Evolutionary conservation across 2,329 filamentous ascomycete species (phyloP).

Genomic region (Aspergillus ochraceus): DNA sequence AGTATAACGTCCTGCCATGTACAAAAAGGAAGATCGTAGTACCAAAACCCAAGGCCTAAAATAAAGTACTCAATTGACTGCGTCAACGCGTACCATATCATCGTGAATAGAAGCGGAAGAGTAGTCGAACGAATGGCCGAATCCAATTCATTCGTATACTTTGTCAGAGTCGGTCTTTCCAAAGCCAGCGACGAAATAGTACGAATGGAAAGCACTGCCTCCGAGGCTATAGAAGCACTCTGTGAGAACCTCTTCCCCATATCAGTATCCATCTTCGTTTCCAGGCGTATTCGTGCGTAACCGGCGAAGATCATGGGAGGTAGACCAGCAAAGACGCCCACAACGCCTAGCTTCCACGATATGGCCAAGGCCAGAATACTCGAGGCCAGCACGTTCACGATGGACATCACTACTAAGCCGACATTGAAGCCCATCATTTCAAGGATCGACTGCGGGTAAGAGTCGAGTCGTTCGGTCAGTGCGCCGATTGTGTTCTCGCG

Average conservation of each 20-base stretch:
- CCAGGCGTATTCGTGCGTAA: conserved; percentile 50
- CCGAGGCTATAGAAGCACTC: conserved; percentile 44
- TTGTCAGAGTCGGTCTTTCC: conserved; percentile 39
- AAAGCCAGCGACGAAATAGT: conserved; percentile 51
- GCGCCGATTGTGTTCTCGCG: conserved; percentile 31
- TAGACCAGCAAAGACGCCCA: conserved; percentile 49
- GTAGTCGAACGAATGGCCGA: conserved; percentile 24
- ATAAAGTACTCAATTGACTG: no score
- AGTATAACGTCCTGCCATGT: no score
- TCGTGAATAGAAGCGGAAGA: conserved; percentile 22
- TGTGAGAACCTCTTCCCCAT: conserved; percentile 38
- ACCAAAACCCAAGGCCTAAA: no score
- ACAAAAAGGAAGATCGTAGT: no score
- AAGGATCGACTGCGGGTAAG: conserved; percentile 36
- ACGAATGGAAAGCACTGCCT: conserved; percentile 49
- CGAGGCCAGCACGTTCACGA: conserved; percentile 49
- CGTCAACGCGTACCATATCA: conserved; percentile 7
- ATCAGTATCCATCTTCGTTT: conserved; percentile 28
- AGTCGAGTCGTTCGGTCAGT: conserved; percentile 26
- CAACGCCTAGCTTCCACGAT: conserved; percentile 55
- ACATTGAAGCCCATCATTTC: conserved; percentile 54
- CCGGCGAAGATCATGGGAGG: conserved; percentile 49
- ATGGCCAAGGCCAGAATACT: conserved; percentile 48
- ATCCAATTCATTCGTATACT: conserved; percentile 23
- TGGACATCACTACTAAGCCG: conserved; percentile 48